A percentile compares a stretch with the other conserved stretches of the same genome.
Conservation (phyloP, 768 basidiomycete genomes). For the Phanerochaete sordida region DNA sequence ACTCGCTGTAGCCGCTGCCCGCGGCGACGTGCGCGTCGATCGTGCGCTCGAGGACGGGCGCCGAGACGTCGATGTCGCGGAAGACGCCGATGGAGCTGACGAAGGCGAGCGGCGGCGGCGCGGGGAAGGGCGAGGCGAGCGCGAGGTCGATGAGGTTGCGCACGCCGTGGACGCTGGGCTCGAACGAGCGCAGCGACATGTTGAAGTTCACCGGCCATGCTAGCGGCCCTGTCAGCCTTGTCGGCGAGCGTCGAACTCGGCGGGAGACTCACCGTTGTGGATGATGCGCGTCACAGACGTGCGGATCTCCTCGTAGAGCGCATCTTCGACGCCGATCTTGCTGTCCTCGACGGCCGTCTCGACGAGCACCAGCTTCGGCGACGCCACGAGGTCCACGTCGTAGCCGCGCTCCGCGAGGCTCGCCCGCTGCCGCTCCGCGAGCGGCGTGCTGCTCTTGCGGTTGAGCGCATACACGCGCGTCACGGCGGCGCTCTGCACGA, state of each 20-base stretch:
- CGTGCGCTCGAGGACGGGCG: constrained; percentile 16
- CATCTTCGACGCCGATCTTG: constrained; percentile 25
- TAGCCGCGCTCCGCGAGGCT: constrained; percentile 29
- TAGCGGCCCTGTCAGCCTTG: constrained; percentile 2
- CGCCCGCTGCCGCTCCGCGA: constrained; percentile 24
- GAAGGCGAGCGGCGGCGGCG: constrained; percentile 30
- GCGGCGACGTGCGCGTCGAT: constrained; percentile 19
- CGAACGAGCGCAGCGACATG: constrained; percentile 27
- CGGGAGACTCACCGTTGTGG: constrained; percentile 29
- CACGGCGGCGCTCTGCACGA: constrained; percentile 18
- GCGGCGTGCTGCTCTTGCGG: constrained; percentile 13
- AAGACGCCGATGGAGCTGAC: constrained; percentile 32
- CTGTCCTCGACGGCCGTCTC: constrained; percentile 25
- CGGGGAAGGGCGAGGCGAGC: constrained; percentile 25
- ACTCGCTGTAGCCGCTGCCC: constrained; percentile 29
- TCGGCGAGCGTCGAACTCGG: neutral
- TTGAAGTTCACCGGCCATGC: constrained; percentile 37
- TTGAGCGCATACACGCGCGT: constrained; percentile 24
- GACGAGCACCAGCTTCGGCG: constrained; percentile 30
- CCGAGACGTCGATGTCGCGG: constrained; percentile 6
- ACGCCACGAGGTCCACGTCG: constrained; percentile 23
- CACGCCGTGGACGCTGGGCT: constrained; percentile 24
- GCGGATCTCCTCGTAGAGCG: constrained; percentile 27
- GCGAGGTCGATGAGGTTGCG: constrained; percentile 35
- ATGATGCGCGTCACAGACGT: constrained; percentile 34